A percentile compares a stretch with the other conserved stretches of the same genome.
Conservation (phyloP, 164 flowering plant species). For the Vitis cinerea region DNA sequence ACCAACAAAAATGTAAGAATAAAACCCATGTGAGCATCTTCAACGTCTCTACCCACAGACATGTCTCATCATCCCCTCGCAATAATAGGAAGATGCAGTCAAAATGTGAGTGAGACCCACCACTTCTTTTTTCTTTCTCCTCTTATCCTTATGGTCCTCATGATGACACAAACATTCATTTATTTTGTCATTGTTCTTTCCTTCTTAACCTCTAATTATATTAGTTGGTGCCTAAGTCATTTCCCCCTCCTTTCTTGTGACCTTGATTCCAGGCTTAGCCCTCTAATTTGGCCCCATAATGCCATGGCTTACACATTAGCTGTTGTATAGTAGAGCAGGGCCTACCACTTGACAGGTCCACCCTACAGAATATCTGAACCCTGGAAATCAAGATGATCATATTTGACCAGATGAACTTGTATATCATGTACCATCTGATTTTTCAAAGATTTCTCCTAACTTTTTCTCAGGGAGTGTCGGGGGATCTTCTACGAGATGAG, state of each 20-base stretch:
- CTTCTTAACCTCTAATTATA: constrained; percentile 6
- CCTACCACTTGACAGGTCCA: background rate
- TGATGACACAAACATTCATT: constrained; percentile 10
- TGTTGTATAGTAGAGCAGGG: background rate
- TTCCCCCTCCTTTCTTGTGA: constrained; percentile 10
- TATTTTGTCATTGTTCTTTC: constrained; percentile 7
- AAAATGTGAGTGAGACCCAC: constrained; percentile 11
- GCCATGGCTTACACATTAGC: background rate
- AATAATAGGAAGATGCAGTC: constrained; percentile 2
- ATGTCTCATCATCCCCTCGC: constrained; percentile 8
- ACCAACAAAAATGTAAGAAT: too few relatives aligned
- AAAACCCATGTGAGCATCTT: too few relatives aligned
- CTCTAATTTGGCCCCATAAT: constrained; percentile 5
- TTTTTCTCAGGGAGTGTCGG: background rate
- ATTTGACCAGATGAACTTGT: constrained; percentile 15
- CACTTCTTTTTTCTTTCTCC: constrained; percentile 3
- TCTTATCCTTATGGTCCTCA: constrained; percentile 6
- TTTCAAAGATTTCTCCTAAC: background rate
- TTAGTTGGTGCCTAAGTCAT: constrained; percentile 19
- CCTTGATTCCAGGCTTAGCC: constrained; percentile 11
- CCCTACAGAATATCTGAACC: background rate
- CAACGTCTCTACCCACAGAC: background rate
- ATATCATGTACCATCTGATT: background rate
- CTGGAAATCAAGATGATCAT: constrained; percentile 4
- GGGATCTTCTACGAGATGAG: constrained; percentile 1